Percentiles rank a stretch among this genome's conserved stretches.
Conservation (phyloP, 2,329 filamentous ascomycete genomes). For the Canariomyces notabilis region DNA sequence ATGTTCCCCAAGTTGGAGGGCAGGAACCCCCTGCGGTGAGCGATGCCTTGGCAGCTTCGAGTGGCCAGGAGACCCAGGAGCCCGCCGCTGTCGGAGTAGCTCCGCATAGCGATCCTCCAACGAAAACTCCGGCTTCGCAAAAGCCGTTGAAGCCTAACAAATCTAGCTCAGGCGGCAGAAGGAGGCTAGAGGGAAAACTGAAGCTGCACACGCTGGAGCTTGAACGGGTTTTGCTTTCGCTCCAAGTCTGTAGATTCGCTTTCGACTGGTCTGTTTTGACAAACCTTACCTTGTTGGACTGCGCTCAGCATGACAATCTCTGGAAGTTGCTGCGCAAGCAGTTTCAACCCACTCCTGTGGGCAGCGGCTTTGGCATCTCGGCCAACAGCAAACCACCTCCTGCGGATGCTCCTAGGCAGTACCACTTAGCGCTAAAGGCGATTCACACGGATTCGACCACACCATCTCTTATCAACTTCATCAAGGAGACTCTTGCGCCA, state of each 20-base stretch:
- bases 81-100: neutral
- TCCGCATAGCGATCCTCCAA: neutral
- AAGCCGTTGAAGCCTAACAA: slow-evolving; percentile 12
- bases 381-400: slow-evolving; percentile 26
- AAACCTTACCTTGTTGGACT: slow-evolving; percentile 68
- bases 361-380: slow-evolving; percentile 26
- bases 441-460: slow-evolving; percentile 73
- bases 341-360: slow-evolving; percentile 43
- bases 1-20: slow-evolving; percentile 10
- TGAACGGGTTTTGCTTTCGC: slow-evolving; percentile 68
- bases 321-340: slow-evolving; percentile 67
- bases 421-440: slow-evolving; percentile 63
- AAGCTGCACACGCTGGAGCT: slow-evolving; percentile 68
- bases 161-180: slow-evolving; percentile 16
- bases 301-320: slow-evolving; percentile 65
- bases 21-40: neutral
- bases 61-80: neutral
- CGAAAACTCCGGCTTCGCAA: slow-evolving; percentile 3
- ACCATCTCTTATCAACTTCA: slow-evolving; percentile 62
- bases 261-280: slow-evolving; percentile 72
- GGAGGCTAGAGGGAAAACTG: slow-evolving; percentile 52
- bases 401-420: slow-evolving; percentile 40
- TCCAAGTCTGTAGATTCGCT: slow-evolving; percentile 62
- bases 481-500: slow-evolving; percentile 71
- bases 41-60: neutral